Evolutionary conservation across 805 yeast species (phyloP).

Genomic region (Teunomyces gatunensis): DNA sequence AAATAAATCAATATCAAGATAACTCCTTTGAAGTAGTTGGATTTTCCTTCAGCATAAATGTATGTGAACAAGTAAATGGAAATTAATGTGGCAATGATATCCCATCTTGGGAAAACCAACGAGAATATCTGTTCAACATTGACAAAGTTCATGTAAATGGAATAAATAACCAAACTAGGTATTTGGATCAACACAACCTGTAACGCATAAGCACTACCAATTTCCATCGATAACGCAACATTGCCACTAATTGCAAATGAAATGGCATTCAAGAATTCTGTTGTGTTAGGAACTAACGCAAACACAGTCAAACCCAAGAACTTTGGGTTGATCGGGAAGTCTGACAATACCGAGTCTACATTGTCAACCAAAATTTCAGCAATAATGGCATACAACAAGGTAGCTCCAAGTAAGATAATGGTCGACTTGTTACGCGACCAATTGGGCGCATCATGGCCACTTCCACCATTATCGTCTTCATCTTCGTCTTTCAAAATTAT

Average conservation of each 20-base stretch:
- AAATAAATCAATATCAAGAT: constrained; percentile 76
- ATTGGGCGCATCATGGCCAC: constrained; percentile 93
- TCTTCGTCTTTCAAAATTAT: constrained; percentile 3
- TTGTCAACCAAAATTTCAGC: constrained; percentile 93
- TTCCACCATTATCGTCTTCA: constrained; percentile 23
- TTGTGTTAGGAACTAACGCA: constrained; percentile 94
- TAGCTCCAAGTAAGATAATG: constrained; percentile 76
- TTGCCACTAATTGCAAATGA: constrained; percentile 96
- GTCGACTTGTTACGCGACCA: constrained; percentile 90
- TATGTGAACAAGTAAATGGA: constrained; percentile 89
- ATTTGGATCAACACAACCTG: constrained; percentile 94
- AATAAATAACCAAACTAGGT: constrained; percentile 81
- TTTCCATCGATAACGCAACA: constrained; percentile 95
- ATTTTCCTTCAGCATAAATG: constrained; percentile 93
- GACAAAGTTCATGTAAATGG: constrained; percentile 48
- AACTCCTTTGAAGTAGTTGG: constrained; percentile 94
- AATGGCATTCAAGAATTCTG: constrained; percentile 94
- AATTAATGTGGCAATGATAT: constrained; percentile 76
- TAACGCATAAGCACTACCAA: constrained; percentile 95
- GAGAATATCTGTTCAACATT: constrained; percentile 59
- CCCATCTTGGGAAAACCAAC: constrained; percentile 94
- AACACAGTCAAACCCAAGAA: constrained; percentile 90
- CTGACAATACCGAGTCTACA: constrained; percentile 79
- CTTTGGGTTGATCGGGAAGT: constrained; percentile 84
- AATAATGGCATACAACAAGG: constrained; percentile 83